A percentile compares a stretch with the other conserved stretches of the same genome.
These are phyloP conservation scores for Aspergillus ostianus DNA, from an alignment of 495 filamentous ascomycete genomes.

Conservation along the genomic window DNA sequence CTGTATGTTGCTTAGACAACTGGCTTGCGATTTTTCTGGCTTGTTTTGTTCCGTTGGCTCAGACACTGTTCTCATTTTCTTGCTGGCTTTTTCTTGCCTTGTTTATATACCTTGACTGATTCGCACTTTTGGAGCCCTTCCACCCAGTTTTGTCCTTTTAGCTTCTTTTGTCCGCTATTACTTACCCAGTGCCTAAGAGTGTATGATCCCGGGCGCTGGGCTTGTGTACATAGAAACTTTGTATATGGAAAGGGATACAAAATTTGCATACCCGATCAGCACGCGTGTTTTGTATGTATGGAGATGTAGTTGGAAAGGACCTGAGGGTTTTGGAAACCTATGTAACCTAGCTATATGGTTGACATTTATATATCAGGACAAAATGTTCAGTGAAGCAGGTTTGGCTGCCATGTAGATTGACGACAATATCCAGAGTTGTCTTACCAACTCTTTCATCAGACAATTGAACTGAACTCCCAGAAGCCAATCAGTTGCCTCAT, in stretches of 20 bases:
- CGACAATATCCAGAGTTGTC: too few species aligned
- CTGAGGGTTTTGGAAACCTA: too few species aligned
- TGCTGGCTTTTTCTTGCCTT: not conserved
- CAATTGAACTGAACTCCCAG: too few species aligned
- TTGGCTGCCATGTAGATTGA: too few species aligned
- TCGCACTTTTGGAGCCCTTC: not conserved
- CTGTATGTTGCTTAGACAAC: not conserved
- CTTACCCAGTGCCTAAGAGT: not conserved
- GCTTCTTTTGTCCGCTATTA: not conserved
- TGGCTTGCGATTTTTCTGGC: not conserved
- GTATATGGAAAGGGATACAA: not conserved
- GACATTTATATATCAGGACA: too few species aligned
- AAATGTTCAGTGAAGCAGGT: too few species aligned
- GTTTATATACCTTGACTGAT: not conserved
- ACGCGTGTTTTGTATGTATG: not conserved
- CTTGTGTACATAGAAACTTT: not conserved
- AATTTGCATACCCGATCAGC: not conserved
- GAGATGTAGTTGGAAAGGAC: too few species aligned
- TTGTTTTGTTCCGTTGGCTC: not conserved
- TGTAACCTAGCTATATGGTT: too few species aligned
- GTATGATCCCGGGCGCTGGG: not conserved
- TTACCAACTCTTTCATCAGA: not conserved
- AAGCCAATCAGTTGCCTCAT: too few species aligned
- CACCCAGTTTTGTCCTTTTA: not conserved
- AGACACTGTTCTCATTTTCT: too few species aligned